Evolutionary conservation across 108 stramenopile species (phyloP).

Genomic region (Aurantiochytrium sp.): DNA sequence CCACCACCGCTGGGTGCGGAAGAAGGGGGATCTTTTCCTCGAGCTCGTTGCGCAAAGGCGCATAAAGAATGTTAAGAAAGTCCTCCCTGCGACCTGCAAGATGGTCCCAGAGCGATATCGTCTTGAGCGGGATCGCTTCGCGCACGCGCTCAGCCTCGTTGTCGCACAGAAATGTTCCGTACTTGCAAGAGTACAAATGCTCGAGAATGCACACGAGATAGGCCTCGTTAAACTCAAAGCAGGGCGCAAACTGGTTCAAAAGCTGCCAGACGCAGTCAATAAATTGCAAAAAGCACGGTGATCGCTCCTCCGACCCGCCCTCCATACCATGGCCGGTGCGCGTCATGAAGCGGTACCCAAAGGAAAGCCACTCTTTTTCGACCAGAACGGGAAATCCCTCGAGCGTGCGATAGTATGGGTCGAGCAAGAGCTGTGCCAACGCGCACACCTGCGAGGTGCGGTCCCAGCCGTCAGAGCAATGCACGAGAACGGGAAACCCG

Average conservation of each 20-base stretch:
- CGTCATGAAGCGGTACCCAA: constrained; percentile 53
- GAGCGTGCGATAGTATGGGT: constrained; percentile 52
- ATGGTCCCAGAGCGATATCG: not conserved
- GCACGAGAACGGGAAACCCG: constrained; percentile 29
- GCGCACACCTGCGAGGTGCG: constrained; percentile 44
- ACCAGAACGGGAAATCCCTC: constrained; percentile 43
- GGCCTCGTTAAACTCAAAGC: constrained; percentile 21
- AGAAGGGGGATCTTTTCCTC: not conserved
- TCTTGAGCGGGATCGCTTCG: not conserved
- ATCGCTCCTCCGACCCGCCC: constrained; percentile 20
- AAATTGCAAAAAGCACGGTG: constrained; percentile 48
- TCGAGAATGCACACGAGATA: constrained; percentile 62
- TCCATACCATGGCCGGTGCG: constrained; percentile 35
- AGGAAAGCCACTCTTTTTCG: constrained; percentile 55
- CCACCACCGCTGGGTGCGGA: not conserved
- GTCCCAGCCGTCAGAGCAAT: constrained; percentile 60
- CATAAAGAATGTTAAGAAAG: not conserved
- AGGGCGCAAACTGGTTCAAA: constrained; percentile 30
- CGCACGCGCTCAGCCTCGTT: constrained; percentile 63
- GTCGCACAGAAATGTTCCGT: constrained; percentile 86
- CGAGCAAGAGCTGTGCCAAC: constrained; percentile 49
- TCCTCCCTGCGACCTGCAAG: not conserved
- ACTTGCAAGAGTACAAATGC: constrained; percentile 78
- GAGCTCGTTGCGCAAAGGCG: not conserved
- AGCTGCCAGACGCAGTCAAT: constrained; percentile 40